A percentile compares a stretch with the other conserved stretches of the same genome.
Evolutionary conservation across 73 alveolate genomes (phyloP).

Genomic region (Stentor coeruleus): DNA sequence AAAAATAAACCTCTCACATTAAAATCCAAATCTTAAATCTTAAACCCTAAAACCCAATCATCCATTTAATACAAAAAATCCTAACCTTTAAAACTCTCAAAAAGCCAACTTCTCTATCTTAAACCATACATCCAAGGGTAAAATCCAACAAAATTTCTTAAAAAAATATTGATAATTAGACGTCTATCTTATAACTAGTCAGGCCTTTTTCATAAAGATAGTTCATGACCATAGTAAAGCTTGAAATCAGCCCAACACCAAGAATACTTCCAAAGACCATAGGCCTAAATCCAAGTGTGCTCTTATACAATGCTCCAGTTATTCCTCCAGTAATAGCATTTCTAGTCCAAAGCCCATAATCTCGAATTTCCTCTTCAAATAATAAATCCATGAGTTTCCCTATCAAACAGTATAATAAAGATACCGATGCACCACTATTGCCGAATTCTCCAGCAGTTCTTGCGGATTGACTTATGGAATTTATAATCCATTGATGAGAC

Average conservation of each 20-base stretch:
- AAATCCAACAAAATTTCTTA: too few relatives aligned
- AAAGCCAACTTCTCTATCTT: too few relatives aligned
- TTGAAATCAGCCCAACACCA: slow-evolving; percentile 15
- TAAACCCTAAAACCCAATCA: too few relatives aligned
- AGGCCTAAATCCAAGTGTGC: slow-evolving; percentile 26
- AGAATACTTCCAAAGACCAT: slow-evolving; percentile 19
- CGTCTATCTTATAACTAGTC: slow-evolving; percentile 18
- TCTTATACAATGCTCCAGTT: slow-evolving; percentile 24
- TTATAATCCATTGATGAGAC: background rate
- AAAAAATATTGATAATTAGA: too few relatives aligned
- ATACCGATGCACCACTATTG: slow-evolving; percentile 23
- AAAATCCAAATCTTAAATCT: too few relatives aligned
- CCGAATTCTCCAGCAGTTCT: slow-evolving; percentile 23
- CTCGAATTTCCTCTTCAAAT: slow-evolving; percentile 30
- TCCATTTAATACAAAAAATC: too few relatives aligned
- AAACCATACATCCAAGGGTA: too few relatives aligned
- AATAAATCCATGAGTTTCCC: slow-evolving; percentile 23
- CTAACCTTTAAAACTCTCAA: too few relatives aligned
- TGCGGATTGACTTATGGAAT: background rate
- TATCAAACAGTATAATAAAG: slow-evolving; percentile 14
- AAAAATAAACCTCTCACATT: too few relatives aligned
- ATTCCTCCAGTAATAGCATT: slow-evolving; percentile 6
- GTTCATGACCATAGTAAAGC: background rate
- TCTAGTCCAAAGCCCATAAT: slow-evolving; percentile 14
- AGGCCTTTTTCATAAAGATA: slow-evolving; percentile 1